Conservation (phyloP, 345 rosid genomes). For the Murraya paniculata region DNA sequence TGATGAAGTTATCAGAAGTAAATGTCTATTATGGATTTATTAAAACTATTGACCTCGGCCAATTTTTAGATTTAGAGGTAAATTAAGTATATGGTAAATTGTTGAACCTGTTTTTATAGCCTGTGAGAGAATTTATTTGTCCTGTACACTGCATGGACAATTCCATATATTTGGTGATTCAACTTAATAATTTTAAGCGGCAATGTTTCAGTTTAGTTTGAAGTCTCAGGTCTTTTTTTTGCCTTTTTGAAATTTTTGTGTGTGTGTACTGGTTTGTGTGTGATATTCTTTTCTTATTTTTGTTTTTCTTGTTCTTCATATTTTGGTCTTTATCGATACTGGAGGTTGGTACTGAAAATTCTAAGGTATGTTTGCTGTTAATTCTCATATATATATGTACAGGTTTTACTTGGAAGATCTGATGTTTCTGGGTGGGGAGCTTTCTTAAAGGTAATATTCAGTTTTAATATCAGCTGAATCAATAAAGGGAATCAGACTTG, state of each 20-base stretch:
- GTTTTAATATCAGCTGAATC: constrained; percentile 6
- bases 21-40: neutral
- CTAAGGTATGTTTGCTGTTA: neutral
- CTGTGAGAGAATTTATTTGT: neutral
- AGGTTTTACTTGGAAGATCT: constrained; percentile 99
- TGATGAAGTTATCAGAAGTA: neutral
- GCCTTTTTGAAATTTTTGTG: neutral
- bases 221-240: neutral
- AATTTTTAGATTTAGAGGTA: neutral
- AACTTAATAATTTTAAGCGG: neutral
- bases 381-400: constrained; percentile 18
- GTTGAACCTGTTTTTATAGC: neutral
- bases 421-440: constrained; percentile 99
- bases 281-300: neutral
- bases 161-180: neutral
- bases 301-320: neutral
- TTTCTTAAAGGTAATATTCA: constrained; percentile 75
- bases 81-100: neutral
- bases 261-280: neutral
- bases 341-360: neutral
- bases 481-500: neutral
- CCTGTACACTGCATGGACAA: neutral
- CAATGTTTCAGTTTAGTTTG: neutral
- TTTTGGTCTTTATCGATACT: neutral
- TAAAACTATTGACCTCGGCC: neutral